Percentiles rank a stretch among this genome's conserved stretches.
Evolutionary conservation across 192 early-diverging fungal genomes (phyloP).

Genomic region (Coemansia sp.): DNA sequence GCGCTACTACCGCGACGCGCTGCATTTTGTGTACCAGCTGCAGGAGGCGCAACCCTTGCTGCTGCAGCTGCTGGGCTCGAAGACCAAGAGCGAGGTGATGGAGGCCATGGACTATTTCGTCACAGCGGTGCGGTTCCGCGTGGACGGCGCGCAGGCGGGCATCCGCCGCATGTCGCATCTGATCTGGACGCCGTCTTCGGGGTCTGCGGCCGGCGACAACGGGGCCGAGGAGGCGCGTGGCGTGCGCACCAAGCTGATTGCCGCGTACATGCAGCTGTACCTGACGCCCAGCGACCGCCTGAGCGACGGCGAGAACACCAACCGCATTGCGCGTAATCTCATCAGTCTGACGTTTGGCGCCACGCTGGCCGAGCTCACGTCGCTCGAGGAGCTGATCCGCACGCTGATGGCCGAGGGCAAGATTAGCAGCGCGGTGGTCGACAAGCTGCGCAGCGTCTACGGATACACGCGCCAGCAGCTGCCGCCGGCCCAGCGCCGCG

Average conservation of each 20-base stretch:
- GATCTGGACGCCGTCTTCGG: slow-evolving; percentile 72
- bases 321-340: slow-evolving; percentile 55
- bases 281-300: slow-evolving; percentile 55
- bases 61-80: slow-evolving; percentile 81
- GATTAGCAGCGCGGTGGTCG: slow-evolving; percentile 66
- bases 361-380: slow-evolving; percentile 89
- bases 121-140: slow-evolving; percentile 72
- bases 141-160: slow-evolving; percentile 80
- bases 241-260: slow-evolving; percentile 68
- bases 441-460: slow-evolving; percentile 80
- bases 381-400: slow-evolving; percentile 86
- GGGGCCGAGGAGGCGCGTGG: slow-evolving; percentile 65
- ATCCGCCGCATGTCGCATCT: slow-evolving; percentile 94
- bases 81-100: slow-evolving; percentile 86
- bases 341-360: slow-evolving; percentile 77
- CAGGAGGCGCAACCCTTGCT: slow-evolving; percentile 72
- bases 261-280: slow-evolving; percentile 76
- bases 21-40: slow-evolving; percentile 81
- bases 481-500: slow-evolving; percentile 69
- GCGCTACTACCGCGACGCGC: slow-evolving; percentile 84
- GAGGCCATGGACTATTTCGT: slow-evolving; percentile 97
- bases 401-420: slow-evolving; percentile 63
- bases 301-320: slow-evolving; percentile 42
- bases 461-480: slow-evolving; percentile 61
- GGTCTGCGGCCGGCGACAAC: slow-evolving; percentile 15